Evolutionary conservation across 495 filamentous ascomycete species (phyloP).

Genomic region (Saxophila tyrrhenica): DNA sequence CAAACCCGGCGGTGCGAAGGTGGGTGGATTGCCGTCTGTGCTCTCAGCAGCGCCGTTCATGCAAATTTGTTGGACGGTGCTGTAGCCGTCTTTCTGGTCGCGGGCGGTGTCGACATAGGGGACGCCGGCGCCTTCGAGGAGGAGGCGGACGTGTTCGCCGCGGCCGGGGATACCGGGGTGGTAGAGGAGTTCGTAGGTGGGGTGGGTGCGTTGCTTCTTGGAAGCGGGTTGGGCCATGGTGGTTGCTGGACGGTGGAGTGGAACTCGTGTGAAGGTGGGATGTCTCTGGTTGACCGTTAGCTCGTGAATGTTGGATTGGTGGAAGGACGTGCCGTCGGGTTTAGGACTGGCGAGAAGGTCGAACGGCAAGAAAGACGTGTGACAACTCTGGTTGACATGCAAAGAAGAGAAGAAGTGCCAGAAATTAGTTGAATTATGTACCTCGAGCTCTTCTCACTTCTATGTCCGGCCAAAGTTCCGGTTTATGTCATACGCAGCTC

Average conservation of each 20-base stretch:
- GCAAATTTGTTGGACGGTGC: constrained; percentile 19
- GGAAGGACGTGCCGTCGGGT: background rate
- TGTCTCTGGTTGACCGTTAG: too few relatives aligned
- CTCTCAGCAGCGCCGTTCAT: constrained; percentile 13
- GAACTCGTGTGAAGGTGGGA: too few relatives aligned
- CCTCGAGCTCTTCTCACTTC: background rate
- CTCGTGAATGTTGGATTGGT: too few relatives aligned
- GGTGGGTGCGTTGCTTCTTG: constrained; percentile 13
- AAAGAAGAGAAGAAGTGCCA: background rate
- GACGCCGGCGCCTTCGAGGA: constrained; percentile 48
- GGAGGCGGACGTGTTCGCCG: constrained; percentile 53
- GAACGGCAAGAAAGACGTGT: background rate
- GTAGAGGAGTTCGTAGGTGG: constrained; percentile 34
- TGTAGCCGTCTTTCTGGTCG: constrained; percentile 26
- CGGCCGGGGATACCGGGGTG: constrained; percentile 54
- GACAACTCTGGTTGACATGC: background rate
- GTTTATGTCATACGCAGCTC: background rate
- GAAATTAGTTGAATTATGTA: background rate
- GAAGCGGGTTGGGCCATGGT: constrained; percentile 5
- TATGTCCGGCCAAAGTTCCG: too few relatives aligned
- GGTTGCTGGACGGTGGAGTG: background rate
- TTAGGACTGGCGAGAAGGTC: background rate
- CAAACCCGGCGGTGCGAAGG: constrained; percentile 51
- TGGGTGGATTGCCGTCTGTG: constrained; percentile 42
- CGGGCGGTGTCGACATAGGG: constrained; percentile 47